Evolutionary conservation across 495 filamentous ascomycete species (phyloP), one percentile per base, ranked within the genome.

Genomic region (Talaromyces wortmannii): DNA sequence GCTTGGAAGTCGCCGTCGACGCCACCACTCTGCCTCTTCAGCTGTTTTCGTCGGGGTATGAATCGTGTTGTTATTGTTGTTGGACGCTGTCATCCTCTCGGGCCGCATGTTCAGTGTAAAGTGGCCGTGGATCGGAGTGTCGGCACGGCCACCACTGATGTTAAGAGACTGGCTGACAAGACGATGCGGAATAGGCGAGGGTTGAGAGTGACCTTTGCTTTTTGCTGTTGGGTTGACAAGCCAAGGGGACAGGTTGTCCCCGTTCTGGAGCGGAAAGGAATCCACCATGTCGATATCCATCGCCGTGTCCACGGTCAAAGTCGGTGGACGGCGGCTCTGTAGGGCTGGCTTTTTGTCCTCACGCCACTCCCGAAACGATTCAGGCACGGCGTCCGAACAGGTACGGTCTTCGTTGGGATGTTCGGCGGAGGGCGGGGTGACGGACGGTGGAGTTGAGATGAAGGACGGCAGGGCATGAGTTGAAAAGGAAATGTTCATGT

Each of bases 1-100:
- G 23, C 84, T 89, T 4, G 86, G 87, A 7, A 89, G 76, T 36
- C 82, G 80, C 15, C 81, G 73, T 65, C 76, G 76, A 58, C 78
- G 74, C 49, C 73, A 72, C 64, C 72, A 72, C 6, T 64, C 63
- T 5, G 68, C 58, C 58, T 70, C 68, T 29, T 73, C 69, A 30
- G 71, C 52, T 52, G 58, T 56, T 47, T 52, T 64, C 12, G 67
- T 58, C 6, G 59, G 61, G 10, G 69, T 59, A 45, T 62, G 69
- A 48, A 65, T 61, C 12, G 60, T 29, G 48, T 49, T 55, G 29
- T 17, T 16, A 36, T 23, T 60, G 45, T 55, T 42, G 12, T 55
- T 59, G 7, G 58, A 36, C 62, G 65, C 42, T 61, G 66, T 17
- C 29, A 52, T 52, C 40, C 51, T 52, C 54, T 61, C 16, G 46